Evolutionary conservation across 192 early-diverging fungal genomes (phyloP), one percentile per base, ranked within the genome.

Genomic region (Nowakowskiella sp.): DNA sequence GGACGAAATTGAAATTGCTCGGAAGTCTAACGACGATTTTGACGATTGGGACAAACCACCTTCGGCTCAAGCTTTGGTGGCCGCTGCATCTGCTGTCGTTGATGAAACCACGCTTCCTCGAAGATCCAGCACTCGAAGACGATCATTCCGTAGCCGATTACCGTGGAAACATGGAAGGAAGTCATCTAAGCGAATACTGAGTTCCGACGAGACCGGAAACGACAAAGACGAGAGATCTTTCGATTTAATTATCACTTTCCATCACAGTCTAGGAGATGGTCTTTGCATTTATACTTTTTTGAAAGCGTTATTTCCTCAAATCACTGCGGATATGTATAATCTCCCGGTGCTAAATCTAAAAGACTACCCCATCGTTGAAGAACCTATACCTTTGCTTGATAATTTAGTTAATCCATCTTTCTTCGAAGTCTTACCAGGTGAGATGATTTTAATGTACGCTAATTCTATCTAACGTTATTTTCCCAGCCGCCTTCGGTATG

Each of bases 181-280:
- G 13, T 19, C 36, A 39, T 39, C 36, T 39, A 13, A 13, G 36
- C 13, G 36, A 39, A 39, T 39, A 13, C 36, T 13, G 36, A 19
- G 36, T 39, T 19, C 13, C 36, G 36, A 13, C 13, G 36, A 13
- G 13, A 39, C 36, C 36, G 13, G 36, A 19, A 39, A 13, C 36
- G 36, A 13, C 36, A 13, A 13, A 39, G 13, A 13, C 36, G 13
- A 39, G 36, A 39, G 19, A 39, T 39, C 43, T 19, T 75, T 71
- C 42, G 56, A 61, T 5, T 53, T 74, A 47, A 63, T 71, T 24
- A 68, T 70, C 51, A 62, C 71, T 19, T 72, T 76, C 42, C 73
- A 76, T 34, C 73, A 76, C 54, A 72, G 56, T 33, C 44, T 73
- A 19, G 62, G 70, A 1, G 73, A 76, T 51, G 73, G 73, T 5